Percentiles rank a stretch among this genome's conserved stretches.
Evolutionary conservation across 1,284 basidiomycete genomes (phyloP).

Genomic region (Sporisorium exsertum): DNA sequence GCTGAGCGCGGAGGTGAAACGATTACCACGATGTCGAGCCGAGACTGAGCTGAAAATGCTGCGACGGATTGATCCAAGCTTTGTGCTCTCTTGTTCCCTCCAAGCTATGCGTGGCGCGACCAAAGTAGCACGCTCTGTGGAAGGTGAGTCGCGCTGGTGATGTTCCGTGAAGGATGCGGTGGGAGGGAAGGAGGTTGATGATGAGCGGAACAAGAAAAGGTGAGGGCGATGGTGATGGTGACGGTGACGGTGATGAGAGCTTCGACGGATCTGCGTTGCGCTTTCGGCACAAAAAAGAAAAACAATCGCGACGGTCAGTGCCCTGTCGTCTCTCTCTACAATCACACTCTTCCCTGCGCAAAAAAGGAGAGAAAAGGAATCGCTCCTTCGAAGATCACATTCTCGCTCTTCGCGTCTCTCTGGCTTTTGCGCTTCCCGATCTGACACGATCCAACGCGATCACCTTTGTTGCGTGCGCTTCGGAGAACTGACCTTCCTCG

Average conservation of each 20-base stretch:
- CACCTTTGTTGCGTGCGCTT: neutral
- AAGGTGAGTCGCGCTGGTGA: neutral
- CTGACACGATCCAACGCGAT: neutral
- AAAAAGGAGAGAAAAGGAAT: neutral
- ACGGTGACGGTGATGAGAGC: conserved; percentile 8
- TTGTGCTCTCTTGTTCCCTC: neutral
- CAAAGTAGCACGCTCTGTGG: neutral
- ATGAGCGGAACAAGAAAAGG: neutral
- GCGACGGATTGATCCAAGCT: conserved; percentile 1
- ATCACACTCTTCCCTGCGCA: no score
- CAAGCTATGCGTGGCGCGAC: conserved; percentile 1
- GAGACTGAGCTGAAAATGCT: neutral
- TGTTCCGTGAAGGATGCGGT: neutral
- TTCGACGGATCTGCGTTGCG: neutral
- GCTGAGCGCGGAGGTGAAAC: neutral
- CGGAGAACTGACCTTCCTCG: neutral
- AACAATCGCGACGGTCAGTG: conserved; percentile 16
- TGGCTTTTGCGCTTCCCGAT: neutral
- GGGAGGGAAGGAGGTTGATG: neutral
- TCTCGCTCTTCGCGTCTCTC: neutral
- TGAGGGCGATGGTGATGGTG: conserved; percentile 4
- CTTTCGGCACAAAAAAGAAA: conserved; percentile 3
- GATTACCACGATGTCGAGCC: conserved; percentile 1
- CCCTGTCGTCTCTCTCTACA: conserved; percentile 6
- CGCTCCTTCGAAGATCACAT: conserved; percentile 15